Conservation (phyloP, 2,329 filamentous ascomycete species). For the Bipolaris sorokiniana region DNA sequence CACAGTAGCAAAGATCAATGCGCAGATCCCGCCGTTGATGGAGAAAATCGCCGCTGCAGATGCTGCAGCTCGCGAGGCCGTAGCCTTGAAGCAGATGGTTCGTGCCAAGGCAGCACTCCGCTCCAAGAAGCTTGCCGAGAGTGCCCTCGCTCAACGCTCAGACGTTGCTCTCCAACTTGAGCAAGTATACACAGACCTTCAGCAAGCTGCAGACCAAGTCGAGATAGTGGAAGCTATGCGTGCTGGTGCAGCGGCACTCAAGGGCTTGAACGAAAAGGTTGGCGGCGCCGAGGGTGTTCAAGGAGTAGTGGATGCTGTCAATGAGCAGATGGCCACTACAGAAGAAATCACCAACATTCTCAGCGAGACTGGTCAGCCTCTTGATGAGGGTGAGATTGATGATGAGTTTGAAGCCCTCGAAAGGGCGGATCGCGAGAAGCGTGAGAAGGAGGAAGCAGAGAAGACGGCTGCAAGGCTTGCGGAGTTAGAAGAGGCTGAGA, state of each 20-base stretch:
- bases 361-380: slow-evolving; percentile 59
- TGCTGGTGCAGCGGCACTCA: slow-evolving; percentile 73
- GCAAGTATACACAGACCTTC: slow-evolving; percentile 79
- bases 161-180: slow-evolving; percentile 82
- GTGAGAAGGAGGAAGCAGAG: slow-evolving; percentile 66
- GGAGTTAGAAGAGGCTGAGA: slow-evolving; percentile 43
- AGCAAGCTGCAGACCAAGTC: slow-evolving; percentile 84
- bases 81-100: slow-evolving; percentile 73
- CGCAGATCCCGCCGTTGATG: slow-evolving; percentile 70
- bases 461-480: slow-evolving; percentile 54
- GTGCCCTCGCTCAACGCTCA: slow-evolving; percentile 72
- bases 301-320: slow-evolving; percentile 73
- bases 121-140: slow-evolving; percentile 81
- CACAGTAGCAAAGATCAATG: slow-evolving; percentile 70
- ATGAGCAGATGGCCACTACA: slow-evolving; percentile 73
- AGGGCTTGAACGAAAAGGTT: slow-evolving; percentile 74
- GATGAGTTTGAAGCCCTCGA: slow-evolving; percentile 84
- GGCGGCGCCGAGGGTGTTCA: slow-evolving; percentile 80
- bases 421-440: slow-evolving; percentile 74
- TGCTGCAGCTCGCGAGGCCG: slow-evolving; percentile 69
- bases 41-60: slow-evolving; percentile 59
- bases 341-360: slow-evolving; percentile 84
- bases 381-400: slow-evolving; percentile 86
- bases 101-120: slow-evolving; percentile 79
- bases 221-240: slow-evolving; percentile 85